These are phyloP conservation scores for Tolypocladium ophioglossoides DNA, from an alignment of 2,329 filamentous ascomycete species.

Conservation along the genomic window DNA sequence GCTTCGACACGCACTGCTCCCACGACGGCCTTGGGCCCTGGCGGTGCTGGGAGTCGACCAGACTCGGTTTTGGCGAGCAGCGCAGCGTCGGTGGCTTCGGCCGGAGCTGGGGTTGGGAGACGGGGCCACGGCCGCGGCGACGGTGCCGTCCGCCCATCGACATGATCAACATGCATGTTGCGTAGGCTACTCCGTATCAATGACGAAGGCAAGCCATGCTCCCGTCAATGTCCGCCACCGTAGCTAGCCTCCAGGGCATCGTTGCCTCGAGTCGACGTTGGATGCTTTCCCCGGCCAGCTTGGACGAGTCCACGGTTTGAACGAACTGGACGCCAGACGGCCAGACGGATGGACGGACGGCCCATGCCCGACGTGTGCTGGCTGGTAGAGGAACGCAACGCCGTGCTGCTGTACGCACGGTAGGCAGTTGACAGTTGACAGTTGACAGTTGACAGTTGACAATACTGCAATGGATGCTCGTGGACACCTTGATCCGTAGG, in stretches of 20 bases:
- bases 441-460: no score
- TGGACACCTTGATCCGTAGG: background rate
- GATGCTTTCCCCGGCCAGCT: background rate
- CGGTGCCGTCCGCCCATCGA: background rate
- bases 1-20: background rate
- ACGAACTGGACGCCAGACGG: background rate
- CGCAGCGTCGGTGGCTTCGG: background rate
- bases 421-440: no score
- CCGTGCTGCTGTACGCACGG: no score
- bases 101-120: background rate
- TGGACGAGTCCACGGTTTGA: background rate
- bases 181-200: background rate
- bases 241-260: background rate
- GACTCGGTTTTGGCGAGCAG: background rate
- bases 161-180: background rate
- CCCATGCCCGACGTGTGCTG: background rate
- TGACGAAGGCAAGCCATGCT: background rate
- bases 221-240: background rate
- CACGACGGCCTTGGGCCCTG: background rate
- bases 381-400: no score
- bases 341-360: background rate
- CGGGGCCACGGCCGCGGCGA: background rate
- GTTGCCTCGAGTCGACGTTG: background rate
- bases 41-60: background rate
- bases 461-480: background rate